Conservation (phyloP, 176 grass and related monocot genomes). For the Poa pratensis region DNA sequence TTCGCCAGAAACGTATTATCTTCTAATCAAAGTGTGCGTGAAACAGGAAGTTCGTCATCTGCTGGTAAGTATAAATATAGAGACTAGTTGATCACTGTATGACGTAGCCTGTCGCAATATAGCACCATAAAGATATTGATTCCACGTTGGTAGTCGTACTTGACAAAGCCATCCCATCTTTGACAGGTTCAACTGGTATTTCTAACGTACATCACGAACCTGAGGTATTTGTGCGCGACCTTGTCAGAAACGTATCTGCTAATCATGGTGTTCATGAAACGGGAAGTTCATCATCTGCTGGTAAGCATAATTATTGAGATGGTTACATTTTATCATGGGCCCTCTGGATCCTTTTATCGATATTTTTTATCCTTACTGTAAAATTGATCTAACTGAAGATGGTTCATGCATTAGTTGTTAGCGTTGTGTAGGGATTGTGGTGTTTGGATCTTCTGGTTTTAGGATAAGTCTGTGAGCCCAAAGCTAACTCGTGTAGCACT, state of each 20-base stretch:
- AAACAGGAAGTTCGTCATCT: constrained; percentile 48
- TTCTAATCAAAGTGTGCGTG: not conserved
- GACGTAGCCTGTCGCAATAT: constrained; percentile 37
- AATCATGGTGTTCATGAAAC: not conserved
- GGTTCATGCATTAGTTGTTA: not conserved
- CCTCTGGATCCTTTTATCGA: not conserved
- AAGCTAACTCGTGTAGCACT: not conserved
- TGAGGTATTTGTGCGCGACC: not conserved
- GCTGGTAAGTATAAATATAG: constrained; percentile 27
- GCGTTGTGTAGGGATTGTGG: constrained; percentile 1
- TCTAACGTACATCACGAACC: constrained; percentile 10
- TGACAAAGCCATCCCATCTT: constrained; percentile 50
- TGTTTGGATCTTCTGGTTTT: not conserved
- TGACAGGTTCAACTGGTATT: not conserved
- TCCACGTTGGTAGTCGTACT: constrained; percentile 47
- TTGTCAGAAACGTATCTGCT: constrained; percentile 19
- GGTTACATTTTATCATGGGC: not conserved
- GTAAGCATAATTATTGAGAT: constrained; percentile 28
- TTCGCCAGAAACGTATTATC: not conserved
- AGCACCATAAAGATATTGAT: constrained; percentile 51
- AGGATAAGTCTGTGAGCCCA: no score
- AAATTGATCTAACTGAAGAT: constrained; percentile 18
- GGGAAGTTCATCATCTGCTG: constrained; percentile 42
- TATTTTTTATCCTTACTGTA: constrained; percentile 4
- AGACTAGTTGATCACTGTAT: not conserved